Base-by-base conservation (phyloP, 345 rosid species). In the Salix brachista region DNA sequence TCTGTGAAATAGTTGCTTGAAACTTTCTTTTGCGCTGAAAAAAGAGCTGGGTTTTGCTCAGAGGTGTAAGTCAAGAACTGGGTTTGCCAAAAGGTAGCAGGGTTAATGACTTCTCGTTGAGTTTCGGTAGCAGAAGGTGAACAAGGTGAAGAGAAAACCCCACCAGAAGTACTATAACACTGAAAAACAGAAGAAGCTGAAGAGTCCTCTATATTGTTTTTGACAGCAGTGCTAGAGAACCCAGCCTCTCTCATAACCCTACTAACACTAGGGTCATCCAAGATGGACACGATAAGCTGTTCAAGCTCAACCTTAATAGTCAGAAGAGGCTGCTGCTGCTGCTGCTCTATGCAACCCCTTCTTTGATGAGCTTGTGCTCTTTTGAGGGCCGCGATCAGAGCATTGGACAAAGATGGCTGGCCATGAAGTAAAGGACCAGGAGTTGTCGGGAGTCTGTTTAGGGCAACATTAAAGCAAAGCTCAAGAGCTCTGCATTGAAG, bases 191-290 rank as follows among this genome's bases (percentile, higher is more conserved):
- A 85, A 67, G 97, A 86, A 80, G 86, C 80, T 16, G 90, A 86
- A 82, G 87, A 84, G 75, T 94, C 95, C 46, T 91, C 98, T 12
- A 94, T 84, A 71, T 87, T 87, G 83, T 70, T 91, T 74, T 92
- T 94, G 8, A 92, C 93, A 17, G 89, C 84, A 70, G 91, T 90
- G 80, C 97, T 91, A 54, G 94, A 90, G 78, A 94, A 89, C 1
- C 98, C 98, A 69, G 98, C 98, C 82, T 94, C 98, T 76, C 93
- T 88, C 97, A 94, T 92, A 79, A 92, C 97, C 83, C 98, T 84
- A 73, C 97, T 90, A 65, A 92, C 97, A 79, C 94, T 89, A 34
- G 97, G 97, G 77, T 92, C 97, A 83, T 92, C 97, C 3, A 92
- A 76, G 65, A 92, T 92, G 26, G 97, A 92, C 21, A 90, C 74